phyloP scores from a whole-genome alignment of 768 basidiomycete species.

The Lentinula edodes region DNA sequence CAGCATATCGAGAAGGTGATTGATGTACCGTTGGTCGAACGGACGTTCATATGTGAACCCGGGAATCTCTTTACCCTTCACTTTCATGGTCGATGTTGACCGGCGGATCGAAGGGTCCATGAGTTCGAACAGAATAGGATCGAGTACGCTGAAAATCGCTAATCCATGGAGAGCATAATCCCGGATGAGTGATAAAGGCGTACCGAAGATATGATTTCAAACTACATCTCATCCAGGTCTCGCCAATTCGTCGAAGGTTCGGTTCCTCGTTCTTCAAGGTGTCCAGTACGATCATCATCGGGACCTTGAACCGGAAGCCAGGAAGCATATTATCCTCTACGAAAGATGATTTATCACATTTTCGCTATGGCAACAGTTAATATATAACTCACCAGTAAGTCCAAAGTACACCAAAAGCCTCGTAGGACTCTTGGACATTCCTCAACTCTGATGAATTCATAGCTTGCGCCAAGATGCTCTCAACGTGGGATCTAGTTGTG shows the following conservation, averaged over 20 bases:
- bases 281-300: constrained; percentile 85
- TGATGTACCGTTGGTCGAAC: constrained; percentile 70
- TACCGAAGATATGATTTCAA: constrained; percentile 89
- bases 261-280: constrained; percentile 76
- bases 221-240: constrained; percentile 97
- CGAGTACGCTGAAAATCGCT: constrained; percentile 59
- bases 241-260: constrained; percentile 68
- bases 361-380: constrained; percentile 10
- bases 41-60: constrained; percentile 65
- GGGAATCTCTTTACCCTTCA: constrained; percentile 53
- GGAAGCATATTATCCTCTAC: constrained; percentile 76
- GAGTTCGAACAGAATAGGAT: constrained; percentile 78
- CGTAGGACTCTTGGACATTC: constrained; percentile 55
- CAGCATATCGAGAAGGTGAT: constrained; percentile 49
- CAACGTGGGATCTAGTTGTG: constrained; percentile 56
- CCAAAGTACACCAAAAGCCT: constrained; percentile 93
- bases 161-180: constrained; percentile 1
- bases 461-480: constrained; percentile 71
- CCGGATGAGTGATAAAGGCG: constrained; percentile 7
- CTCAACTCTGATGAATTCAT: constrained; percentile 52
- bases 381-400: constrained; percentile 56
- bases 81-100: constrained; percentile 38
- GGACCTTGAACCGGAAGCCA: constrained; percentile 77
- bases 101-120: constrained; percentile 65
- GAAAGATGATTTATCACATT: background rate